A percentile compares a stretch with the other conserved stretches of the same genome.
Evolutionary conservation across 306 rosid genomes (phyloP).

Genomic region (Chamaecrista fasciculata): DNA sequence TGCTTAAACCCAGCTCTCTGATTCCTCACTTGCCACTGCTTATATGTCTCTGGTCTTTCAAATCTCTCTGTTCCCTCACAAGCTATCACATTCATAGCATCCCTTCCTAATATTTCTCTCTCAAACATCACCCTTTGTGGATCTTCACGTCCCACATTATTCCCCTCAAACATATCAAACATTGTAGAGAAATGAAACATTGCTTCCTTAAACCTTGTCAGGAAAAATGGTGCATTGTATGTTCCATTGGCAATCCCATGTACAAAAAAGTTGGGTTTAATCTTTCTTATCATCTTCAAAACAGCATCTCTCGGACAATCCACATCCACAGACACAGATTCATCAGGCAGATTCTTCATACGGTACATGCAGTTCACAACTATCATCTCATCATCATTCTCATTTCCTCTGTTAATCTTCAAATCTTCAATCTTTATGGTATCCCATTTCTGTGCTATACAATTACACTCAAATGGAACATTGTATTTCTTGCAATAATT

Average conservation of each 20-base stretch:
- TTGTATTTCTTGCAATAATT: slow-evolving; percentile 57
- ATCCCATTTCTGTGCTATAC: slow-evolving; percentile 72
- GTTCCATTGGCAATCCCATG: slow-evolving; percentile 72
- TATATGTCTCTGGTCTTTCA: slow-evolving; percentile 85
- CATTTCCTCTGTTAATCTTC: slow-evolving; percentile 45
- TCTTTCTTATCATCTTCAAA: slow-evolving; percentile 56
- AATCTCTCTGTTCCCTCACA: slow-evolving; percentile 75
- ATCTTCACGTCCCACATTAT: slow-evolving; percentile 55
- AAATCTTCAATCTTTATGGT: slow-evolving; percentile 48
- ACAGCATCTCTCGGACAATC: slow-evolving; percentile 65
- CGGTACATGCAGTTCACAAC: slow-evolving; percentile 61
- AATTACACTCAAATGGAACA: slow-evolving; percentile 53
- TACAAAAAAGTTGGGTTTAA: slow-evolving; percentile 66
- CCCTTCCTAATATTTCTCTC: slow-evolving; percentile 58
- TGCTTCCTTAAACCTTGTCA: slow-evolving; percentile 67
- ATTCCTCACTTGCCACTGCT: slow-evolving; percentile 82
- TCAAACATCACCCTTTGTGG: slow-evolving; percentile 51
- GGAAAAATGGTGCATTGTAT: slow-evolving; percentile 74
- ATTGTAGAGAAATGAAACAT: slow-evolving; percentile 67
- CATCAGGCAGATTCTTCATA: slow-evolving; percentile 65
- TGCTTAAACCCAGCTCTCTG: slow-evolving; percentile 73
- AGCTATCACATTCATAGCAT: slow-evolving; percentile 71
- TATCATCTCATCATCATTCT: too few relatives aligned
- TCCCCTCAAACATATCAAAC: slow-evolving; percentile 81
- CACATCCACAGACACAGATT: slow-evolving; percentile 45